Conservation (phyloP, 2,329 filamentous ascomycete species). For the Scedosporium apiospermum region DNA sequence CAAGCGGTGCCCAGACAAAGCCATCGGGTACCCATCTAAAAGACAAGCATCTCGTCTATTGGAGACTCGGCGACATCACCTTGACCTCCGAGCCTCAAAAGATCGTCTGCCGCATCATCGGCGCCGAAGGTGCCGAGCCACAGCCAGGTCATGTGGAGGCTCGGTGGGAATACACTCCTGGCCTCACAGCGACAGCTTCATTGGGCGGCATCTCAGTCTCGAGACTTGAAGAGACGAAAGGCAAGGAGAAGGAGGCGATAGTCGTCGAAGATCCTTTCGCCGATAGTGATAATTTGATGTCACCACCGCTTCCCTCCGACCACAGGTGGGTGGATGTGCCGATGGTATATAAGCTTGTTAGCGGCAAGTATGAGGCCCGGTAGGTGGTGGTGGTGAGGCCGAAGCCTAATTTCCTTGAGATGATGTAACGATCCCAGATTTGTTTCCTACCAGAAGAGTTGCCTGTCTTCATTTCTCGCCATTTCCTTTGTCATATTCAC, state of each 20-base stretch:
- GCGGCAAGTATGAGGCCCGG: constrained; percentile 60
- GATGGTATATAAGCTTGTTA: constrained; percentile 56
- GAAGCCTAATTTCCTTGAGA: neutral
- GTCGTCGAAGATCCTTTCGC: constrained; percentile 55
- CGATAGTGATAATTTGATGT: constrained; percentile 25
- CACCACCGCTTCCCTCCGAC: constrained; percentile 14
- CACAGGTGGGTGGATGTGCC: constrained; percentile 58
- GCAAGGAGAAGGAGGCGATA: constrained; percentile 40
- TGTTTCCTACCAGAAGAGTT: neutral
- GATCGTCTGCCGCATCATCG: constrained; percentile 70
- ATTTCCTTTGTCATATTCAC: neutral
- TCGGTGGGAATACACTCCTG: constrained; percentile 57
- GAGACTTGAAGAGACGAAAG: constrained; percentile 36
- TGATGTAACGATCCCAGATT: neutral
- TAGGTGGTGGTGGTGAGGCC: neutral
- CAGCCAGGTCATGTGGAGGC: constrained; percentile 73
- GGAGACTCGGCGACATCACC: constrained; percentile 68
- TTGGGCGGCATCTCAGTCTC: constrained; percentile 55
- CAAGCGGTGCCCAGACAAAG: constrained; percentile 64
- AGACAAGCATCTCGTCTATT: constrained; percentile 70
- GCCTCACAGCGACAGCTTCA: constrained; percentile 23
- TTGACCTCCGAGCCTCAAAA: constrained; percentile 58
- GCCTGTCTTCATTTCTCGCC: neutral
- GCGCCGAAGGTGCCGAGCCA: constrained; percentile 61
- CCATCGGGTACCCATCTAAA: constrained; percentile 70